These are phyloP conservation scores for Candida glucosophila DNA, from an alignment of 1,139 yeast species.

Conservation along the genomic window DNA sequence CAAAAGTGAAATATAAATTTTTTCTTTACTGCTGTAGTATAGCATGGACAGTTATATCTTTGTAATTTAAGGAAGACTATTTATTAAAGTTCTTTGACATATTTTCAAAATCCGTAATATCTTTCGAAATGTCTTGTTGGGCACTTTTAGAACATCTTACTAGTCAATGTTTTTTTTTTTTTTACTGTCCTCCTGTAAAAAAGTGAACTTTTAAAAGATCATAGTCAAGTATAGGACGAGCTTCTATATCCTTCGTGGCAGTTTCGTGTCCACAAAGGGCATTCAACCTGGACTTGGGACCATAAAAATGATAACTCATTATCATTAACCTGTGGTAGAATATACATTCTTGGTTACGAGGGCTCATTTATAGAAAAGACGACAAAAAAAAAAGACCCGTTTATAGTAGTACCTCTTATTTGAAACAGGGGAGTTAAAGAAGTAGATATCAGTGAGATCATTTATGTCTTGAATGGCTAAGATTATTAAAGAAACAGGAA, in stretches of 20 bases:
- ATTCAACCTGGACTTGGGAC: constrained; percentile 73
- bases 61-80: too few species aligned
- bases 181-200: constrained; percentile 46
- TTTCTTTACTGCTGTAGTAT: too few species aligned
- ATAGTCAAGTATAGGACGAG: constrained; percentile 55
- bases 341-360: constrained; percentile 71
- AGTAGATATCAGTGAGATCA: too few species aligned
- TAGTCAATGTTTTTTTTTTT: constrained; percentile 43
- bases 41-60: too few species aligned
- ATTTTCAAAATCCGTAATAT: constrained; percentile 48
- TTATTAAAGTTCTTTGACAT: too few species aligned
- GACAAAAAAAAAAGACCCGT: constrained; percentile 68
- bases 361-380: constrained; percentile 73
- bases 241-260: constrained; percentile 25
- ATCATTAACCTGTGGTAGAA: constrained; percentile 77
- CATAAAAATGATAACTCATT: constrained; percentile 65
- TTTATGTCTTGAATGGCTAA: too few species aligned
- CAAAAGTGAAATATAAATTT: too few species aligned
- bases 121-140: constrained; percentile 58
- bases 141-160: constrained; percentile 48
- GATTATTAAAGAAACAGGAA: too few species aligned
- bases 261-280: constrained; percentile 43
- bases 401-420: constrained; percentile 61
- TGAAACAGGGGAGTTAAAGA: constrained; percentile 32
- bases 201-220: constrained; percentile 46